Base-by-base conservation (phyloP, 202 grass and related monocot species). In the Carex sylvatica region DNA sequence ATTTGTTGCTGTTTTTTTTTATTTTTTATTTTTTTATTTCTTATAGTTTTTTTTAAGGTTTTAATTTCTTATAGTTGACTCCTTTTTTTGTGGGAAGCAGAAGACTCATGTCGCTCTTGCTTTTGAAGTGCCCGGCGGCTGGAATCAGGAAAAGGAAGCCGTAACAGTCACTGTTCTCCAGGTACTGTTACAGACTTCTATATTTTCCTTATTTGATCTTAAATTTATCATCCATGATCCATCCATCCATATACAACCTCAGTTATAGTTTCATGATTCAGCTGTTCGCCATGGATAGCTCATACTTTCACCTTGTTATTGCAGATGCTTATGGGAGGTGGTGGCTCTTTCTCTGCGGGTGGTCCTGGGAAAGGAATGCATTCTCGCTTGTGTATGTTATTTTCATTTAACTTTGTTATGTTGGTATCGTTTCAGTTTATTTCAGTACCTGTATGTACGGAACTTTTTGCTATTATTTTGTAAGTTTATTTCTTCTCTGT, bases 351-450 rank as follows among this genome's bases (percentile, higher is more conserved):
- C 84, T 97, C 94, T 42, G 86, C 91, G 64, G 94, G 94, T 40
- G 94, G 94, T n/a, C 91, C 94, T 63, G 94, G 94, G 62, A 97
- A 97, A 84, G 94, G 94, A 78, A 92, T 97, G 94, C 81, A 92
- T 89, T 97, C 94, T 87, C 84, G 94, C 61, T 79, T 97, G 65
- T 97, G 94, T 97, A 97, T 59, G 89, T 51, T 46, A 46, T n/a
- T 28, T 69, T 28, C 16, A 24, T 77, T 33, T 26, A 74, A 13
- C 7, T 65, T 74, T 30, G 46, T 11, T 30, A 3, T 68, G 60
- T 53, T 20, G 0, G 58, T 77, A 49, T 86, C 9, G 6, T 52
- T 53, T 55, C 47, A 28, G 36, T 31, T 68, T n/a, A 9, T 59
- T 59, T 59, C 44, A 28, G 13, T 30, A 16, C 6, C 20, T 54